Base-by-base conservation (phyloP, 1,284 basidiomycete species). In the Peniophora sp. region DNA sequence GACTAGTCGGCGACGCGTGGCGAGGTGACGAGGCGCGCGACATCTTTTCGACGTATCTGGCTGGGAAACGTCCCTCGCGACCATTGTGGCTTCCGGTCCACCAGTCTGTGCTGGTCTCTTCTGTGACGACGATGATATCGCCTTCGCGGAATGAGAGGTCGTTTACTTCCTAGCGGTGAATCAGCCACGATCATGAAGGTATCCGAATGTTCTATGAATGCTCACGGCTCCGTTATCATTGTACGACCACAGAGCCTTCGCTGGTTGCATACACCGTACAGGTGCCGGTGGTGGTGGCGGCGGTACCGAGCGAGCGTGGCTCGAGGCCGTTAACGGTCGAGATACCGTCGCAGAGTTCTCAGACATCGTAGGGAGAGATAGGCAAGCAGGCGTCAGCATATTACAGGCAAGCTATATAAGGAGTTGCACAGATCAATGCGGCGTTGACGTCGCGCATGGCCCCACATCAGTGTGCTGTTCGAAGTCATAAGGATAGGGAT, bases 71-170 rank as follows among this genome's bases (percentile, higher is more conserved):
- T 1, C 81, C 85, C 55, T 80, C 73, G 53, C 65, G 72, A 16
- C 83, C 83, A 34, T 75, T 71, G 50, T 70, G 59, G 48, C 65
- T 68, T 16, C 81, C 81, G 39, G 71, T 77, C 81, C 81, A 83
- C 82, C 82, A 84, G 57, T 84, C 81, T 0, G 64, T 54, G 53
- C 83, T 84, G n/a, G 73, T 78, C 60, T 83, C 77, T 35, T 75
- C 73, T 27, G 77, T 62, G 36, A 85, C 71, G 52, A 82, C 78
- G 57, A 85, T 75, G n/a, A 78, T 68, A 59, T 84, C 80, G 2
- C 79, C 82, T 1, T 67, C 60, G 20, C 63, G 64, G 67, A 85
- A 84, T 0, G 74, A 73, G 16, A 84, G 73, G 59, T 85, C 82
- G 43, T 78, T 75, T 2, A 69, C 65, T 57, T 85, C 78, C 80